Conservation (phyloP, 371 early-diverging fungal species). For the Syncephalis plumigaleata region DNA sequence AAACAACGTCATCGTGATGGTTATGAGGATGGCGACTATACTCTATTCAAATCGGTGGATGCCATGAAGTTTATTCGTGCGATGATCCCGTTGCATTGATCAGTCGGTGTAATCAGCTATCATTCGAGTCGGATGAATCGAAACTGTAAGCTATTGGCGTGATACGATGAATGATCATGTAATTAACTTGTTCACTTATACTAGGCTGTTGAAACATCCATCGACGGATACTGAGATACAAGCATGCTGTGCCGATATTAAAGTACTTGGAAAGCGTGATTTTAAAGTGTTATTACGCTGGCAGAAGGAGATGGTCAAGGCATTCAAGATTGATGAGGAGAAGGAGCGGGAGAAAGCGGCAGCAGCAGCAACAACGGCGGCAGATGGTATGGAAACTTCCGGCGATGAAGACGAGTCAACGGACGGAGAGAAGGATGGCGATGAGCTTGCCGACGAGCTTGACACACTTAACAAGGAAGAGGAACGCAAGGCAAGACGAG, state of each 20-base stretch:
- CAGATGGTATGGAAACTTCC: conserved; percentile 6
- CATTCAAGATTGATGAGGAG: conserved; percentile 18
- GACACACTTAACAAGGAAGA: conserved; percentile 36
- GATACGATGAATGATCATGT: neutral
- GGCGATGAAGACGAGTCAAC: conserved; percentile 21
- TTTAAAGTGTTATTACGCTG: conserved; percentile 79
- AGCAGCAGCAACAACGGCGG: conserved; percentile 21
- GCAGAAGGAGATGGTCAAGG: conserved; percentile 54
- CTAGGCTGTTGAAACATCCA: conserved; percentile 30
- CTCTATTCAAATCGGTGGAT: conserved; percentile 48
- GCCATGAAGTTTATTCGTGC: conserved; percentile 58
- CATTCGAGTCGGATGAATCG: conserved; percentile 47
- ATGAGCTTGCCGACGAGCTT: conserved; percentile 29
- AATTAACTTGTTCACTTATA: neutral
- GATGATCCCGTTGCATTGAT: conserved; percentile 62
- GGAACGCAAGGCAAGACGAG: conserved; percentile 30
- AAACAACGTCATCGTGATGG: conserved; percentile 82
- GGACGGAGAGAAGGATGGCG: conserved; percentile 22
- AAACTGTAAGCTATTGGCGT: conserved; percentile 15
- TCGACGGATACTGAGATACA: conserved; percentile 68
- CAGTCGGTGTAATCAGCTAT: conserved; percentile 52
- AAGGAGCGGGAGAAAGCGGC: conserved; percentile 1
- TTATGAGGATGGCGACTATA: conserved; percentile 89
- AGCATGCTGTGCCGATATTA: conserved; percentile 66
- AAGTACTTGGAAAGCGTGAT: conserved; percentile 84